Percentiles rank a stretch among this genome's conserved stretches.
Conservation (phyloP, 169 alveolate genomes). For the Babesia gibsoni region DNA sequence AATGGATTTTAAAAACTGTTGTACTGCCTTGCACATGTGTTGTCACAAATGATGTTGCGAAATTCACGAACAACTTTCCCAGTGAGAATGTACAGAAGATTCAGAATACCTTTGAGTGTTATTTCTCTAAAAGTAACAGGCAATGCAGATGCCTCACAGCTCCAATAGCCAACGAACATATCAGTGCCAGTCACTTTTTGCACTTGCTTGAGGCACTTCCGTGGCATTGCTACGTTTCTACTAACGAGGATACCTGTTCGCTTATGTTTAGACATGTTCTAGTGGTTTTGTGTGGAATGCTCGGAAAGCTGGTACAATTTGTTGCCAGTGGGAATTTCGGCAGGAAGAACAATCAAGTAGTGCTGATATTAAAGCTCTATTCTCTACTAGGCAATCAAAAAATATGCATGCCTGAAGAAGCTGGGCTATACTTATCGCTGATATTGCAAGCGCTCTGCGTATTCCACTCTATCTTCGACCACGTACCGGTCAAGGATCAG, state of each 20-base stretch:
- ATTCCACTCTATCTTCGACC: slow-evolving; percentile 18
- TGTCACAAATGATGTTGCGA: neutral
- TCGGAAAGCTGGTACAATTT: neutral
- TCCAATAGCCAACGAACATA: neutral
- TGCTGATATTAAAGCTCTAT: slow-evolving; percentile 22
- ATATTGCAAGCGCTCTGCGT: slow-evolving; percentile 24
- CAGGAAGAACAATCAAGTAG: slow-evolving; percentile 12
- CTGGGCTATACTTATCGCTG: neutral
- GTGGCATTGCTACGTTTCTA: neutral
- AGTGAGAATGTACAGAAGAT: slow-evolving; percentile 1
- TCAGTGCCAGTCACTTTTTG: slow-evolving; percentile 2
- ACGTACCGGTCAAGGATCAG: slow-evolving; percentile 40
- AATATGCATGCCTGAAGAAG: slow-evolving; percentile 1
- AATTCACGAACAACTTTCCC: neutral
- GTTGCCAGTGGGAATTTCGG: slow-evolving; percentile 22
- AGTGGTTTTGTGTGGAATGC: slow-evolving; percentile 2
- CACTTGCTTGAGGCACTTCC: slow-evolving; percentile 22
- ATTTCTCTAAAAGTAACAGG: neutral
- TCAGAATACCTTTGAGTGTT: slow-evolving; percentile 2
- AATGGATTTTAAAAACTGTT: slow-evolving; percentile 28
- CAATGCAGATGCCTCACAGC: slow-evolving; percentile 14
- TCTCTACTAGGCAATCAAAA: slow-evolving; percentile 33
- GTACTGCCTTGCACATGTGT: slow-evolving; percentile 38
- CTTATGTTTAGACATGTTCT: neutral
- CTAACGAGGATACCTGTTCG: neutral